A percentile compares a stretch with the other conserved stretches of the same genome.
Evolutionary conservation across 2,329 filamentous ascomycete species (phyloP).

Genomic region (Leptographium radiaticola): DNA sequence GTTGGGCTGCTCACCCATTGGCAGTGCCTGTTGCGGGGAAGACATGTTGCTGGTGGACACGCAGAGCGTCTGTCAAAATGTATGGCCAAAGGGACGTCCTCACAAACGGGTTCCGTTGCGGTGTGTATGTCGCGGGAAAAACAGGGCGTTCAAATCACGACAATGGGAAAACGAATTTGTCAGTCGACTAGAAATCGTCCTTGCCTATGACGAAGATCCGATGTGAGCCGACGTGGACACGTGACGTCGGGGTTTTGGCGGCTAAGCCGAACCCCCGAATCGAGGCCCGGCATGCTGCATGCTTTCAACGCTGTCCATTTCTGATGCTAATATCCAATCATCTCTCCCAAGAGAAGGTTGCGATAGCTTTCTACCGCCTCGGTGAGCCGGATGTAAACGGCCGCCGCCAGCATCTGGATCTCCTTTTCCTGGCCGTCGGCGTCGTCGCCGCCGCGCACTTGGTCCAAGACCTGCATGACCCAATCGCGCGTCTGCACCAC

Average conservation of each 20-base stretch:
- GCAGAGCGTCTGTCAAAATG: neutral
- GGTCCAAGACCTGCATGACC: conserved; percentile 64
- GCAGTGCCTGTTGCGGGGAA: conserved; percentile 13
- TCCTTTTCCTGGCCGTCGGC: conserved; percentile 58
- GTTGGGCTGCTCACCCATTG: conserved; percentile 16
- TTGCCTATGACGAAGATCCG: neutral
- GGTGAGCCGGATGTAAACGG: conserved; percentile 61
- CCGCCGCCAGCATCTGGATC: conserved; percentile 66
- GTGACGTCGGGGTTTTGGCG: neutral
- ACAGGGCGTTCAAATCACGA: neutral
- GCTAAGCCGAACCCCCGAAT: too few relatives aligned
- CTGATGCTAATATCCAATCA: conserved; percentile 28
- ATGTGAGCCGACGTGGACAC: neutral
- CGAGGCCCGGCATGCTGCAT: too few relatives aligned
- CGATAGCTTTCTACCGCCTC: conserved; percentile 78
- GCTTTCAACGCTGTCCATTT: too few relatives aligned
- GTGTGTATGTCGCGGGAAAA: neutral
- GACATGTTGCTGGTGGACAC: conserved; percentile 16
- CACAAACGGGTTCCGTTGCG: too few relatives aligned
- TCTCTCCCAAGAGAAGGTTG: conserved; percentile 59
- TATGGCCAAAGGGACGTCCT: neutral
- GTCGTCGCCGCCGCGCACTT: conserved; percentile 33
- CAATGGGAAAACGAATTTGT: neutral
- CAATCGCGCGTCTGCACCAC: conserved; percentile 76
- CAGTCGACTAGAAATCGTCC: neutral